Evolutionary conservation across 2,329 filamentous ascomycete species (phyloP).

Genomic region (Talaromyces sp.): DNA sequence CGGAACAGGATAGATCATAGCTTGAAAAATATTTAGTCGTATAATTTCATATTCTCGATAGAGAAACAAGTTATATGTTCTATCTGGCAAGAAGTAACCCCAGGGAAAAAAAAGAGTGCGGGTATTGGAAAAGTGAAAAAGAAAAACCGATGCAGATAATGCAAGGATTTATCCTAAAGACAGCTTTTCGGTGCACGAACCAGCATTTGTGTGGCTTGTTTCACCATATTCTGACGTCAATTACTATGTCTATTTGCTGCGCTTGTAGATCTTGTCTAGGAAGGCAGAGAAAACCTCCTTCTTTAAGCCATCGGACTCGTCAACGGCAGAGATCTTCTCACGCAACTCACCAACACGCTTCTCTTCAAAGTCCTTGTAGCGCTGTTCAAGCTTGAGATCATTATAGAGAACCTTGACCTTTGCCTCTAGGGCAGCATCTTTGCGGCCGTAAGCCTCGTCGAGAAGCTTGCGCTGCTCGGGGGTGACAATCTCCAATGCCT

Average conservation of each 20-base stretch:
- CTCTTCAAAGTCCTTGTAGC: constrained; percentile 88
- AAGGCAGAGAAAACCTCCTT: constrained; percentile 86
- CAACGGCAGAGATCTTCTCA: constrained; percentile 69
- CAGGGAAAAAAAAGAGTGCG: not conserved
- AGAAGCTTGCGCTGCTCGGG: constrained; percentile 83
- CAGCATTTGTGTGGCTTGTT: too few species aligned
- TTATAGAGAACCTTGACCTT: constrained; percentile 84
- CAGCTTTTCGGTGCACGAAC: not conserved
- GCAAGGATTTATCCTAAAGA: not conserved
- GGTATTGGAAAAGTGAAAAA: not conserved
- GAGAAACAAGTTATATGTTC: too few species aligned
- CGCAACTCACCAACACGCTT: constrained; percentile 74
- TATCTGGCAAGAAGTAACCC: too few species aligned
- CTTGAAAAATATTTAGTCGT: too few species aligned
- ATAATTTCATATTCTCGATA: too few species aligned
- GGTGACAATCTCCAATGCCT: constrained; percentile 74
- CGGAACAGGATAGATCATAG: too few species aligned
- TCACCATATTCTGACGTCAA: not conserved
- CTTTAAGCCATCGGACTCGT: constrained; percentile 85
- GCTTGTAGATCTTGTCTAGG: constrained; percentile 95
- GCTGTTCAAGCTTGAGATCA: constrained; percentile 76
- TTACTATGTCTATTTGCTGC: constrained; percentile 66
- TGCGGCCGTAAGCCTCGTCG: constrained; percentile 89
- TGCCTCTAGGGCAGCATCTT: constrained; percentile 77
- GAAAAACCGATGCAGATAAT: not conserved